Percentiles rank a stretch among this genome's conserved stretches.
These are phyloP conservation scores for Arthrobotrys musiformis DNA, from an alignment of 2,329 filamentous ascomycete species.

Conservation along the genomic window DNA sequence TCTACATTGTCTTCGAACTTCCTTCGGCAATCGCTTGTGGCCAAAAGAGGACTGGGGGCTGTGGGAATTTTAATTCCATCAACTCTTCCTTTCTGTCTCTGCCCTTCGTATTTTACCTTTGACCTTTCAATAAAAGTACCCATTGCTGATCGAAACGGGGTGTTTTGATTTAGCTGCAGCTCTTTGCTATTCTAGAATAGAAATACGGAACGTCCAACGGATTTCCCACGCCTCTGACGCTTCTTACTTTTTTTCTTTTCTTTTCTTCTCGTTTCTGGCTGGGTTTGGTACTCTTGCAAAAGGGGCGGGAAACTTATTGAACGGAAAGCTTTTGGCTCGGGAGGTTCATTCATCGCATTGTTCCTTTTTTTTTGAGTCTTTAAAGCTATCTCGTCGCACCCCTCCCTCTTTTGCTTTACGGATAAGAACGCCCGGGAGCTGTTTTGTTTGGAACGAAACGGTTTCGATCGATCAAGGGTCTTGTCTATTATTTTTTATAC, in stretches of 20 bases:
- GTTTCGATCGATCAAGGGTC: slow-evolving; percentile 13
- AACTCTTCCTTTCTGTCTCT: neutral
- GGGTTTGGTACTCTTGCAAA: neutral
- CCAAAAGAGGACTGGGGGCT: slow-evolving; percentile 50
- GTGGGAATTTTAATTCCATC: slow-evolving; percentile 2
- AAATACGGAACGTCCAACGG: slow-evolving; percentile 6
- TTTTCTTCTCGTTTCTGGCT: neutral
- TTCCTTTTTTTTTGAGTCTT: slow-evolving; percentile 18
- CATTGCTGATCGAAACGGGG: slow-evolving; percentile 18
- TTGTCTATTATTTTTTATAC: slow-evolving; percentile 14
- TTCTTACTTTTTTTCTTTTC: neutral
- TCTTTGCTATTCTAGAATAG: slow-evolving; percentile 23
- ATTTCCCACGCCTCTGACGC: slow-evolving; percentile 5
- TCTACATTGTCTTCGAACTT: slow-evolving; percentile 54
- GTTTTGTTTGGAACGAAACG: slow-evolving; percentile 29
- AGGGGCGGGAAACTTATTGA: slow-evolving; percentile 2
- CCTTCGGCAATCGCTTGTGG: slow-evolving; percentile 54
- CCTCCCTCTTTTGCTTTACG: neutral
- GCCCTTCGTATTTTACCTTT: neutral
- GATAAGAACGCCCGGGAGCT: slow-evolving; percentile 18
- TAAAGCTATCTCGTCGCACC: slow-evolving; percentile 10
- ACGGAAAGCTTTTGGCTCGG: neutral
- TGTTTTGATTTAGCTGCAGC: slow-evolving; percentile 17
- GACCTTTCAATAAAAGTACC: neutral
- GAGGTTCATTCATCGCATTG: slow-evolving; percentile 8